These are phyloP conservation scores for Ramalina intermedia DNA, from an alignment of 495 filamentous ascomycete genomes.

Conservation along the genomic window DNA sequence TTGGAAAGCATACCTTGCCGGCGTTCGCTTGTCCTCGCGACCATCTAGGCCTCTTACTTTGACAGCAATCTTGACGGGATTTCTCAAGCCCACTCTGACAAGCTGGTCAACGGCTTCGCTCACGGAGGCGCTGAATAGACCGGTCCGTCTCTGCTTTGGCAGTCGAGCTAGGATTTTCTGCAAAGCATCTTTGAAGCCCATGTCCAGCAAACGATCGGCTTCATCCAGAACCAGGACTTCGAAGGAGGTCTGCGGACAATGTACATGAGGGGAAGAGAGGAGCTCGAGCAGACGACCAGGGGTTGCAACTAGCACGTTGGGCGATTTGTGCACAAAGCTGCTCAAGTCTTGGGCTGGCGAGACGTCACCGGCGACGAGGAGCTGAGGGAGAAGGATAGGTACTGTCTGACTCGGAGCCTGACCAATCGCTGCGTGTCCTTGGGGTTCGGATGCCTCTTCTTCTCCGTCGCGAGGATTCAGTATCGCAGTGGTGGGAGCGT, in stretches of 20 bases:
- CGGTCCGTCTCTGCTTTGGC: conserved; percentile 87
- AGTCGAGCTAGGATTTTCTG: conserved; percentile 70
- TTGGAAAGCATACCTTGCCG: conserved; percentile 39
- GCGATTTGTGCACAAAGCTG: conserved; percentile 59
- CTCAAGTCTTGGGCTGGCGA: conserved; percentile 76
- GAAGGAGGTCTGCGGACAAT: conserved; percentile 75
- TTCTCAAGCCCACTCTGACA: conserved; percentile 79
- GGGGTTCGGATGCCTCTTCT: too few relatives aligned
- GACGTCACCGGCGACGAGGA: conserved; percentile 75
- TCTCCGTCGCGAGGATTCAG: conserved; percentile 25
- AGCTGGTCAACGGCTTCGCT: conserved; percentile 85
- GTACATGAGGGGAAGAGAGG: conserved; percentile 79
- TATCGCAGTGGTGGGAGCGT: conserved; percentile 55
- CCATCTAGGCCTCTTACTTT: conserved; percentile 70
- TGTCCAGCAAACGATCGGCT: conserved; percentile 79
- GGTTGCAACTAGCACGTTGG: conserved; percentile 77
- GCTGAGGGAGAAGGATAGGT: conserved; percentile 60
- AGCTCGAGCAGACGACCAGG: conserved; percentile 82
- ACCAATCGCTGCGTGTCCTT: too few relatives aligned
- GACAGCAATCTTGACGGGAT: conserved; percentile 85
- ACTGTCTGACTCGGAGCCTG: conserved; percentile 1
- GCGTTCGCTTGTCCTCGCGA: conserved; percentile 73
- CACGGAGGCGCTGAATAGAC: conserved; percentile 84
- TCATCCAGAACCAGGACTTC: conserved; percentile 88
- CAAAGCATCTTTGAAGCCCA: conserved; percentile 88